These are phyloP conservation scores for Penstemon newberryi DNA, from an alignment of 257 asterid genomes.

Conservation along the genomic window DNA sequence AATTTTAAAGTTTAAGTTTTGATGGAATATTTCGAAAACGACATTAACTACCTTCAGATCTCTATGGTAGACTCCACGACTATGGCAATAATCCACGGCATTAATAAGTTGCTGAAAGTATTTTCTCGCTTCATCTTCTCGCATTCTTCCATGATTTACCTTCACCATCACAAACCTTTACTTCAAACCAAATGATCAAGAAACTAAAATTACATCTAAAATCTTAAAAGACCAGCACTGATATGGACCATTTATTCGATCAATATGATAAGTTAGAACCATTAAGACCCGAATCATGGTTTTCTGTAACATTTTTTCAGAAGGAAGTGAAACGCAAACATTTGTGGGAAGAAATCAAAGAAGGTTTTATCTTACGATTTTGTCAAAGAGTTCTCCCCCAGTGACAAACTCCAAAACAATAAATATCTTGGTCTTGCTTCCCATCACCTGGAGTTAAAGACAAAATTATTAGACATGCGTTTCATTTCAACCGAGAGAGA, in stretches of 20 bases:
- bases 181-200: constrained; percentile 23
- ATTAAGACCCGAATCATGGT: neutral
- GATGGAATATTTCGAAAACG: neutral
- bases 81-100: constrained; percentile 95
- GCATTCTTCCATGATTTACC: constrained; percentile 95
- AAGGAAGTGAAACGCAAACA: neutral
- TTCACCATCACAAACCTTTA: constrained; percentile 24
- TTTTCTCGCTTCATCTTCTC: constrained; percentile 80
- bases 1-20: neutral
- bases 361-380: constrained; percentile 63
- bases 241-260: neutral
- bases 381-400: constrained; percentile 96
- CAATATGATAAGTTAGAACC: neutral
- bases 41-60: constrained; percentile 66
- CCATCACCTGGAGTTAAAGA: constrained; percentile 74
- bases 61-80: constrained; percentile 93
- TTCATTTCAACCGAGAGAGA: neutral
- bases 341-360: neutral
- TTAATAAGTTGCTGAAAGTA: constrained; percentile 90
- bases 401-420: constrained; percentile 87
- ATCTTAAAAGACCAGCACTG: neutral
- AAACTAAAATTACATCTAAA: constrained; percentile 7
- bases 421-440: constrained; percentile 89
- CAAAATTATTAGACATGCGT: constrained; percentile 3
- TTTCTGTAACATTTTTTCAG: neutral